These are phyloP conservation scores for Recurvomyces mirabilis DNA, from an alignment of 495 filamentous ascomycete genomes.

Conservation along the genomic window DNA sequence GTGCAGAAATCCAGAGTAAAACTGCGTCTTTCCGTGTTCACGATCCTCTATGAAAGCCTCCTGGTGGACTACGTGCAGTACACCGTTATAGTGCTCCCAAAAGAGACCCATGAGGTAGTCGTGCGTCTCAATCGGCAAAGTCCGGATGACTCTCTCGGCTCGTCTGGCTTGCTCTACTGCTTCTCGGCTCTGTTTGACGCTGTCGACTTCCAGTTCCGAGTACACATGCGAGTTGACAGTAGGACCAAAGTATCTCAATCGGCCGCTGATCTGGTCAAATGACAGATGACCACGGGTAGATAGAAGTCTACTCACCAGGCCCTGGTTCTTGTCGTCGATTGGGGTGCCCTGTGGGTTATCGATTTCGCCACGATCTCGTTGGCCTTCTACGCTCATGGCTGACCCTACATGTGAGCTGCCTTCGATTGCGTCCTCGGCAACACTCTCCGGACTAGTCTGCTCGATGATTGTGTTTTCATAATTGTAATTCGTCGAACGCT, in stretches of 20 bases:
- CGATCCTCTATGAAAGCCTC: constrained; percentile 40
- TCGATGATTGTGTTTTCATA: constrained; percentile 9
- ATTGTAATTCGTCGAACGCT: neutral
- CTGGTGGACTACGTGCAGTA: constrained; percentile 38
- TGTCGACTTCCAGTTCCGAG: constrained; percentile 18
- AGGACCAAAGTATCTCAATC: constrained; percentile 38
- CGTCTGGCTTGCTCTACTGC: constrained; percentile 32
- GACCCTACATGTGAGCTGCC: constrained; percentile 5
- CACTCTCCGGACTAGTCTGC: constrained; percentile 25
- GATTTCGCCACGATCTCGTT: constrained; percentile 1
- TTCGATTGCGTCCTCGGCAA: constrained; percentile 23
- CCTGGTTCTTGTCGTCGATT: constrained; percentile 29
- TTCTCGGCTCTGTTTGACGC: constrained; percentile 9
- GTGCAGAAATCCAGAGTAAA: constrained; percentile 42
- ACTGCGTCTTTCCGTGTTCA: constrained; percentile 33
- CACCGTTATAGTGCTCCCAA: constrained; percentile 40
- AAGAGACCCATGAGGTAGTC: constrained; percentile 43
- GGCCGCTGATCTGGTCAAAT: constrained; percentile 36
- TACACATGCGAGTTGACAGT: constrained; percentile 35
- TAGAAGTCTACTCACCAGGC: constrained; percentile 34
- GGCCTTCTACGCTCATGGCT: constrained; percentile 2
- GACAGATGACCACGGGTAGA: constrained; percentile 34
- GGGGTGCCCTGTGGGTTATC: neutral
- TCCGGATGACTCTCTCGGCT: constrained; percentile 36
- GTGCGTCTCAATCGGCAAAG: constrained; percentile 34